phyloP scores from a whole-genome alignment of 371 early-diverging fungal genomes.

The Mortierella sp. region DNA sequence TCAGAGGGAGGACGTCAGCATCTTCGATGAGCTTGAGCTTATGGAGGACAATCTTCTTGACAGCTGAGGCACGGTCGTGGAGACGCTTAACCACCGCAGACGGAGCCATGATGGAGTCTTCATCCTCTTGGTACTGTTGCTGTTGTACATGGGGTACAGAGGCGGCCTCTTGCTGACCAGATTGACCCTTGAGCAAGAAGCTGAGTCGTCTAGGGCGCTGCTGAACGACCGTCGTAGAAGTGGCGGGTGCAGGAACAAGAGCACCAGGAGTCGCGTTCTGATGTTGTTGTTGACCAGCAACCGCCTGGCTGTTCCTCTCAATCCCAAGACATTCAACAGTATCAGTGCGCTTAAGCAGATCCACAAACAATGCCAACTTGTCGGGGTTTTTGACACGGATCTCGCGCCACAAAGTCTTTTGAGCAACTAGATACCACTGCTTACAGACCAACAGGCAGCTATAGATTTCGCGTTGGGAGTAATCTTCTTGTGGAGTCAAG shows the following conservation, averaged over 20 bases:
- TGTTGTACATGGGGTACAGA: neutral
- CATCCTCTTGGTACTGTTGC: neutral
- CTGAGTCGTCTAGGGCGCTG: slow-evolving; percentile 9
- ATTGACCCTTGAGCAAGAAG: slow-evolving; percentile 12
- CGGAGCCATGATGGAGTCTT: slow-evolving; percentile 36
- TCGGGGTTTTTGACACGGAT: slow-evolving; percentile 44
- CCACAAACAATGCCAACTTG: slow-evolving; percentile 32
- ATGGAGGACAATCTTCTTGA: slow-evolving; percentile 57
- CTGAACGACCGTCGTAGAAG: neutral
- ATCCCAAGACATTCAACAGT: slow-evolving; percentile 37
- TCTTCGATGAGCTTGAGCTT: slow-evolving; percentile 52
- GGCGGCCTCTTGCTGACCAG: neutral
- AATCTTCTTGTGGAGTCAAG: slow-evolving; percentile 44
- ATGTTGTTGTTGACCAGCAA: neutral
- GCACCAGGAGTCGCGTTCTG: neutral
- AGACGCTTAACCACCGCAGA: slow-evolving; percentile 41
- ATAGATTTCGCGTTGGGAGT: slow-evolving; percentile 52
- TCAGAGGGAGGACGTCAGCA: slow-evolving; percentile 39
- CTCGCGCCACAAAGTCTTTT: slow-evolving; percentile 57
- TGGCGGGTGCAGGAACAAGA: neutral
- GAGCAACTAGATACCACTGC: slow-evolving; percentile 57
- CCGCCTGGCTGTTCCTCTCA: slow-evolving; percentile 21
- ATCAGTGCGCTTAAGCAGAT: slow-evolving; percentile 48
- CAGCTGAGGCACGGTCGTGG: slow-evolving; percentile 39
- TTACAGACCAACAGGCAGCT: slow-evolving; percentile 46